These are phyloP conservation scores for Camelina laxa DNA, from an alignment of 345 rosid genomes.

Conservation along the genomic window DNA sequence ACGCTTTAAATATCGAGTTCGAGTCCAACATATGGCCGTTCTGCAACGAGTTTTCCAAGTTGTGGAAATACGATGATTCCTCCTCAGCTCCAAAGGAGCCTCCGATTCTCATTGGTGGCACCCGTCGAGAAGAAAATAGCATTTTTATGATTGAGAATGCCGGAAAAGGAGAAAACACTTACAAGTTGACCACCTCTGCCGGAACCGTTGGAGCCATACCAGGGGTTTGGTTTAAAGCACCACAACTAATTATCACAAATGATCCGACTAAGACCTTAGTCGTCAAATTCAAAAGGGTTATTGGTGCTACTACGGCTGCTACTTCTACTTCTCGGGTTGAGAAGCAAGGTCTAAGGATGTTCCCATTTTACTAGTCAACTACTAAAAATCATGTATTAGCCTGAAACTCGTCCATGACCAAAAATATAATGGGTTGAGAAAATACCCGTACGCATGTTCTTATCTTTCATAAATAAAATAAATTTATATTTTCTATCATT, in stretches of 20 bases:
- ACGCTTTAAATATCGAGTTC: slow-evolving; percentile 21
- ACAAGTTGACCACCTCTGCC: neutral
- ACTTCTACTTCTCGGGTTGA: slow-evolving; percentile 15
- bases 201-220: slow-evolving; percentile 14
- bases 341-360: slow-evolving; percentile 29
- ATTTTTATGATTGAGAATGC: neutral
- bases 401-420: slow-evolving; percentile 29
- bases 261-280: neutral
- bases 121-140: neutral
- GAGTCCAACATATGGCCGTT: neutral
- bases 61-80: slow-evolving; percentile 1
- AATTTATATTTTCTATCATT: too few relatives aligned
- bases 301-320: neutral
- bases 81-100: neutral
- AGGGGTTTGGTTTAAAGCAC: neutral
- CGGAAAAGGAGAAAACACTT: slow-evolving; percentile 19
- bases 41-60: slow-evolving; percentile 27
- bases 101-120: slow-evolving; percentile 16
- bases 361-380: slow-evolving; percentile 27
- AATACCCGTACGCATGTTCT: slow-evolving; percentile 6
- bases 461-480: neutral
- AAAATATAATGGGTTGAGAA: slow-evolving; percentile 37
- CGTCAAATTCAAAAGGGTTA: slow-evolving; percentile 11
- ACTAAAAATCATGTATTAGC: neutral
- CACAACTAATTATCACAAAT: slow-evolving; percentile 22